A percentile compares a stretch with the other conserved stretches of the same genome.
Conservation (phyloP, 2,329 filamentous ascomycete species). For the Didymella glomerata region DNA sequence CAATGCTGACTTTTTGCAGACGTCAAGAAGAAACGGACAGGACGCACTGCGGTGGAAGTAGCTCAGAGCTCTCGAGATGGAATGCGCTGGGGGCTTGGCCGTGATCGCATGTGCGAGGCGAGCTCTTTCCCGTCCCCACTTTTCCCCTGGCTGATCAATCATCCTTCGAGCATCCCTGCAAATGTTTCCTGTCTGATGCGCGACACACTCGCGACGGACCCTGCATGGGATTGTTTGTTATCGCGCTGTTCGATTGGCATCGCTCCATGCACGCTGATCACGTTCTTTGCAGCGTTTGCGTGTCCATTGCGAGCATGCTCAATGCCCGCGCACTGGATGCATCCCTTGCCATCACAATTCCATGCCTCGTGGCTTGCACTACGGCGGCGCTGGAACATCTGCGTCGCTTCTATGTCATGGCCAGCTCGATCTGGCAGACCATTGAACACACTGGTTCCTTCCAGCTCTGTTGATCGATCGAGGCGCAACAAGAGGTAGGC, state of each 20-base stretch:
- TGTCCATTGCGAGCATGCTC: not conserved
- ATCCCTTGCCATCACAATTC: conserved; percentile 10
- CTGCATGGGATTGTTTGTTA: conserved; percentile 7
- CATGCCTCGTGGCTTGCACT: conserved; percentile 16
- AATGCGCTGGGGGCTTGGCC: conserved; percentile 20
- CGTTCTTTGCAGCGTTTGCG: not conserved
- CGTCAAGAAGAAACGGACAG: not conserved
- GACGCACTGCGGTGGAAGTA: not conserved
- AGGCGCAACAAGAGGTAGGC: conserved; percentile 5
- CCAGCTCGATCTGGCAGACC: not conserved
- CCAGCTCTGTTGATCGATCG: not conserved
- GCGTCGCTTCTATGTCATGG: conserved; percentile 1
- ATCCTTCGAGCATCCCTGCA: conserved; percentile 2
- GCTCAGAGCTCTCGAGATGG: not conserved
- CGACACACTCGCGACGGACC: conserved; percentile 9
- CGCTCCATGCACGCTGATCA: not conserved
- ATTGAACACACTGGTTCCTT: not conserved
- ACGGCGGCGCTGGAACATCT: conserved; percentile 3
- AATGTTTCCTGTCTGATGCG: conserved; percentile 2
- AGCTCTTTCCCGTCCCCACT: conserved; percentile 11
- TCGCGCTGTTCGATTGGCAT: not conserved
- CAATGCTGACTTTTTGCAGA: not conserved
- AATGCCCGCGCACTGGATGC: not conserved
- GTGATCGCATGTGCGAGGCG: conserved; percentile 22
- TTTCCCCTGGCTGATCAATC: conserved; percentile 12